Percentiles rank a stretch among this genome's conserved stretches.
Evolutionary conservation across 345 rosid species (phyloP).

Genomic region (Dovyalis caffra): DNA sequence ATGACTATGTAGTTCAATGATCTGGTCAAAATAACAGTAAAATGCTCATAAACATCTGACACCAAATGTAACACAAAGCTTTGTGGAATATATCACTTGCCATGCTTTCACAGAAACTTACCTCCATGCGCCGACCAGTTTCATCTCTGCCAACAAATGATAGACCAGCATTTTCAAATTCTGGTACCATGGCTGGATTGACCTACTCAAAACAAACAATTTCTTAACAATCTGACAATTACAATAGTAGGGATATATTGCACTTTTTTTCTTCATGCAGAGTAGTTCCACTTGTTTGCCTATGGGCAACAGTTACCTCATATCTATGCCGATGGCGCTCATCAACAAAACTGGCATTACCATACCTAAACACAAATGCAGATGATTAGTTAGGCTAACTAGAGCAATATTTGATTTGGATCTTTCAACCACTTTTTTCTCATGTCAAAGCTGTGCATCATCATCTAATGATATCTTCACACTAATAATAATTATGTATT

Average conservation of each 20-base stretch:
- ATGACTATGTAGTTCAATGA: slow-evolving; percentile 58
- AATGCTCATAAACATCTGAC: not conserved
- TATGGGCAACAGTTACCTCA: slow-evolving; percentile 51
- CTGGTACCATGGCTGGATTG: slow-evolving; percentile 68
- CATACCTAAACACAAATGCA: slow-evolving; percentile 51
- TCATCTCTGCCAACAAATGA: slow-evolving; percentile 93
- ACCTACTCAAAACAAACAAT: slow-evolving; percentile 45
- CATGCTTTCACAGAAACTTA: slow-evolving; percentile 17
- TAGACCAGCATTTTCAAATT: slow-evolving; percentile 81
- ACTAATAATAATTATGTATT: not conserved
- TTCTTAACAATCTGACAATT: not conserved
- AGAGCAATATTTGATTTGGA: not conserved
- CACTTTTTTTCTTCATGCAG: not conserved
- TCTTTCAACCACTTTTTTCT: not conserved
- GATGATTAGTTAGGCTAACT: not conserved
- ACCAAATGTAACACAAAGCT: not conserved
- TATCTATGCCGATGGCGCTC: slow-evolving; percentile 96
- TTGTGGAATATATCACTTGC: not conserved
- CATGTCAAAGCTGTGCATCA: not conserved
- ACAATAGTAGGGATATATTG: not conserved
- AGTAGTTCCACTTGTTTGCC: not conserved
- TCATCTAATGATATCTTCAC: not conserved
- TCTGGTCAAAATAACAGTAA: slow-evolving; percentile 27
- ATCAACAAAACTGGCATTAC: slow-evolving; percentile 53
- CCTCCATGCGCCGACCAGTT: slow-evolving; percentile 86